Evolutionary conservation across 139 green algal species (phyloP), one percentile per base, ranked within the genome.

Genomic region (Micractinium sp.): DNA sequence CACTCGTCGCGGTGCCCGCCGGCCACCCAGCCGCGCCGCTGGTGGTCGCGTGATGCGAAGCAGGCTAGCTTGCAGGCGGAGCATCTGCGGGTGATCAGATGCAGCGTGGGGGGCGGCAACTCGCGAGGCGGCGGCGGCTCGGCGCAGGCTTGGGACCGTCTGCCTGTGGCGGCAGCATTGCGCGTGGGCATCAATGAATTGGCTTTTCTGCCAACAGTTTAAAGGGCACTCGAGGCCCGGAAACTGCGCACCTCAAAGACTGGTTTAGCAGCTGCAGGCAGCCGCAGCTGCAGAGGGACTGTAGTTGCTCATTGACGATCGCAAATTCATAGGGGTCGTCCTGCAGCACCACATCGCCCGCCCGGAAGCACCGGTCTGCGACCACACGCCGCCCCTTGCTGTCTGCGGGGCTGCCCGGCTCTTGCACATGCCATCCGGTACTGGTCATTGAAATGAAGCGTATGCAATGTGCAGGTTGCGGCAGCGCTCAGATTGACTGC

Each of bases 1-100:
- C 94, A 96, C 91, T 97, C 95, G 38, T 93, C 71, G 60, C 83
- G 89, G 92, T 95, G 94, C 0, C 92, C 92, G 0, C 76, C 81
- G 22, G 66, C 83, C n/a, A 47, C 36, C 95, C 95, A 97, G 13
- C 94, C 95, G 13, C 80, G 84, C 0, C 41, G 69, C 89, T 97
- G 95, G 66, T 95, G 92, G 2, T 93, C 93, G 0, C 88, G 67
- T 56, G 61, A 81, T 78, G 88, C 91, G 86, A 96, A 97, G 36
- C 91, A 87, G 36, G 90, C 93, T 22, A 95, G 87, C 79, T 91
- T 93, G 85, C 91, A 96, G 3, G 90, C 81, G 39, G 81, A 81
- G 90, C 94, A 96, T 47, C 87, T 90, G 79, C 31, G 53, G 33
- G 41, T 12, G 14, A 4, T 14, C 69, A 35, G 63, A 14, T 66